Conservation (phyloP, 2,329 filamentous ascomycete genomes). For the Trichocomaceae sp. region DNA sequence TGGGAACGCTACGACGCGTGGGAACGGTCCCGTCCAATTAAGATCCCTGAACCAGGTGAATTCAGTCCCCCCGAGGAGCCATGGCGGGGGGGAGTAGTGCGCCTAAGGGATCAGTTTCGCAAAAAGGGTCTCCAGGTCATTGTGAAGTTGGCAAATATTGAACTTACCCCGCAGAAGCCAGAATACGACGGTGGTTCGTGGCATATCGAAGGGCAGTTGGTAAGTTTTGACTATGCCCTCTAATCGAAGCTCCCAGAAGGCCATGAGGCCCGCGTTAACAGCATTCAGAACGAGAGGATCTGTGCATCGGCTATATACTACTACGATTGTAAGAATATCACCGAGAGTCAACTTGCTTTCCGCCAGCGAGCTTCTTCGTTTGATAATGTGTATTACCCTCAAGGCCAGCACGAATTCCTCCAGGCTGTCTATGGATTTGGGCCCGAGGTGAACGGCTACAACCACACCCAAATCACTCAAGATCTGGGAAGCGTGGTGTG, state of each 20-base stretch:
- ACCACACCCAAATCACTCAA: background rate
- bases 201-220: slow-evolving; percentile 43
- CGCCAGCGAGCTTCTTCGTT: slow-evolving; percentile 28
- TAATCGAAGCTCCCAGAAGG: slow-evolving; percentile 12
- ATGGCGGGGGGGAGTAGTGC: slow-evolving; percentile 14
- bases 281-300: slow-evolving; percentile 54
- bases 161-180: slow-evolving; percentile 54
- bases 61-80: slow-evolving; percentile 20
- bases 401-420: slow-evolving; percentile 23
- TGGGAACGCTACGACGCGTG: no score
- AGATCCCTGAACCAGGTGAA: slow-evolving; percentile 18
- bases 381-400: slow-evolving; percentile 17
- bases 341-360: slow-evolving; percentile 47
- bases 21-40: no score
- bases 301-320: slow-evolving; percentile 59
- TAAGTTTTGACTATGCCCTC: slow-evolving; percentile 37
- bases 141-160: slow-evolving; percentile 55
- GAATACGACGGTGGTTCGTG: slow-evolving; percentile 41
- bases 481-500: background rate
- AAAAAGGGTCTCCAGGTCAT: slow-evolving; percentile 53
- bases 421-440: slow-evolving; percentile 24
- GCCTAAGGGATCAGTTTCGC: slow-evolving; percentile 28
- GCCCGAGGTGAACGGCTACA: no score
- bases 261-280: no score
- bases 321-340: slow-evolving; percentile 56